A percentile compares a stretch with the other conserved stretches of the same genome.
These are phyloP conservation scores for Syzygium jambos DNA, from an alignment of 345 rosid genomes.

Conservation along the genomic window DNA sequence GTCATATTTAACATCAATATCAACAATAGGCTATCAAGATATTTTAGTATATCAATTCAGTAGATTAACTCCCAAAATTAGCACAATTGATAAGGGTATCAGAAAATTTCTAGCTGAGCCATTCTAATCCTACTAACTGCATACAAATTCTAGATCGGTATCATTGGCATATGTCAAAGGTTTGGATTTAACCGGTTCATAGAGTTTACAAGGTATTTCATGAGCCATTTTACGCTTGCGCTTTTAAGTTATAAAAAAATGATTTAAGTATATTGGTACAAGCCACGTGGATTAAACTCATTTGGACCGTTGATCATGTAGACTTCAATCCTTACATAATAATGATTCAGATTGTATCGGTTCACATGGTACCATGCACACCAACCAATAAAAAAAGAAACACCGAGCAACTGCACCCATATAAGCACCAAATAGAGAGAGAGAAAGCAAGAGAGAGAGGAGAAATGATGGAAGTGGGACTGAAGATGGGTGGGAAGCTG, in stretches of 20 bases:
- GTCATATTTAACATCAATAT: neutral
- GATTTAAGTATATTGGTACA: neutral
- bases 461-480: conserved; percentile 17
- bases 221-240: neutral
- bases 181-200: neutral
- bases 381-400: neutral
- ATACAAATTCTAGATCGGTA: neutral
- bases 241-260: neutral
- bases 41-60: neutral
- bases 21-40: neutral
- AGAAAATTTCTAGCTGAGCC: neutral
- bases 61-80: too few species aligned
- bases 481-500: conserved; percentile 2
- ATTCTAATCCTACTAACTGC: neutral
- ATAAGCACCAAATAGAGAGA: neutral
- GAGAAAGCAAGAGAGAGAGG: neutral
- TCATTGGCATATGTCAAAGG: neutral
- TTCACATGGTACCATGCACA: neutral
- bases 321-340: neutral
- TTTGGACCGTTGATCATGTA: neutral
- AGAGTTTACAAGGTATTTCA: neutral
- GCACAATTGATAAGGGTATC: neutral
- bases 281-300: neutral
- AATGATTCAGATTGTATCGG: neutral
- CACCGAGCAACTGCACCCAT: neutral